phyloP scores from a whole-genome alignment of 192 early-diverging fungal genomes.

The Coemansia sp. region DNA sequence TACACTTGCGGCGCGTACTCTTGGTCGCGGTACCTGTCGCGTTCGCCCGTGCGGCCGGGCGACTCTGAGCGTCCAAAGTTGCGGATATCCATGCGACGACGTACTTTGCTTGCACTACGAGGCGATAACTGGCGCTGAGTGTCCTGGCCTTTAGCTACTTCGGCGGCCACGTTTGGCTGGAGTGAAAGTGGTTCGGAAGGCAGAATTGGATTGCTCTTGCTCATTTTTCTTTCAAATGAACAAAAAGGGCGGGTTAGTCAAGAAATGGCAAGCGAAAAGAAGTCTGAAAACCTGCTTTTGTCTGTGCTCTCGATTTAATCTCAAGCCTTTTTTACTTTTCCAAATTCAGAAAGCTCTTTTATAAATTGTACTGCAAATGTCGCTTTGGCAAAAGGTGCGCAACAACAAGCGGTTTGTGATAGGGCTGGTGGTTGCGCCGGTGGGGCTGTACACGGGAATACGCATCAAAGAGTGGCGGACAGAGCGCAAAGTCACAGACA shows the following conservation, averaged over 20 bases:
- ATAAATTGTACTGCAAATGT: not conserved
- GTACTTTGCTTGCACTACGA: conserved; percentile 28
- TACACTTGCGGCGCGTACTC: not conserved
- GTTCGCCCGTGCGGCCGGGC: not conserved
- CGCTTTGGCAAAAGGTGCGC: conserved; percentile 11
- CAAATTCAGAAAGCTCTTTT: not conserved
- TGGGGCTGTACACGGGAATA: conserved; percentile 42
- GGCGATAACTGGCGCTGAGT: conserved; percentile 15
- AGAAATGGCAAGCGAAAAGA: conserved; percentile 4
- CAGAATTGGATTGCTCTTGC: conserved; percentile 46
- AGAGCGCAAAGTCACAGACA: conserved; percentile 10
- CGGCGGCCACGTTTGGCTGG: conserved; percentile 33
- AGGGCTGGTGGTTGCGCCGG: conserved; percentile 37
- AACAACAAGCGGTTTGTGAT: conserved; percentile 30
- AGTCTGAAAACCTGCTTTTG: not conserved
- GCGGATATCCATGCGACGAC: conserved; percentile 37
- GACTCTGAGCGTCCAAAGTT: conserved; percentile 45
- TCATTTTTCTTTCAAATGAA: conserved; percentile 20
- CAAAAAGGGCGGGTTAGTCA: not conserved
- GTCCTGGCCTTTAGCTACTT: conserved; percentile 17
- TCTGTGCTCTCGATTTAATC: not conserved
- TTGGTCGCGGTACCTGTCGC: conserved; percentile 1
- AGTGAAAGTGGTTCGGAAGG: conserved; percentile 50
- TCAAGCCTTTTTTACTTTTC: not conserved
- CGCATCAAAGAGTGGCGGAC: conserved; percentile 30